Conservation (phyloP, 2,329 filamentous ascomycete genomes). For the Monilinia fructigena region DNA sequence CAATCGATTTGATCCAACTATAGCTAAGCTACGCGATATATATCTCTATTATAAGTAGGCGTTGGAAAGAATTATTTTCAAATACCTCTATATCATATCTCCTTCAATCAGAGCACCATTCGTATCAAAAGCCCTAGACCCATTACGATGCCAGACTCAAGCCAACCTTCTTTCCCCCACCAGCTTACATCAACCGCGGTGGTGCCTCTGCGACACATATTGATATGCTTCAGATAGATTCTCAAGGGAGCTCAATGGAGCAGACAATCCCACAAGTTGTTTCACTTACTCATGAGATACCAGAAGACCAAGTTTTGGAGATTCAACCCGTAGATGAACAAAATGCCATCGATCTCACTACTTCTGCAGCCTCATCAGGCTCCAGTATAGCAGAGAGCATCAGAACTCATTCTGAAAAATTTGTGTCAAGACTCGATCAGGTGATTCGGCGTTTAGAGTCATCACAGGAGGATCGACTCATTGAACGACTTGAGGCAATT, state of each 20-base stretch:
- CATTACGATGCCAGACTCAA: neutral
- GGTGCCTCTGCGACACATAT: neutral
- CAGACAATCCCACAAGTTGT: neutral
- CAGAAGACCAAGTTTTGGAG: neutral
- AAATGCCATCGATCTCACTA: neutral
- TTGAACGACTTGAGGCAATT: conserved; percentile 1
- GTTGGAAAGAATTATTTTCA: neutral
- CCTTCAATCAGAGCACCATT: neutral
- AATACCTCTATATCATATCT: neutral
- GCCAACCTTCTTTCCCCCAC: neutral
- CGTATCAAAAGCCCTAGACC: no score
- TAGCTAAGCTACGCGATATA: no score
- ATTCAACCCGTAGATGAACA: neutral
- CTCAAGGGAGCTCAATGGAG: neutral
- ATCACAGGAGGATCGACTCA: conserved; percentile 11
- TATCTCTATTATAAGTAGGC: neutral
- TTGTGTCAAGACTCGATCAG: conserved; percentile 9
- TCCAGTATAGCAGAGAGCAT: neutral
- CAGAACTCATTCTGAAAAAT: neutral
- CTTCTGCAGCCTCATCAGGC: neutral
- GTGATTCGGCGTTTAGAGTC: neutral
- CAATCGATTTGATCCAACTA: no score
- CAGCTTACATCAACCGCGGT: neutral
- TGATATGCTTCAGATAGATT: no score
- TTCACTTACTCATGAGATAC: neutral